Base-by-base conservation (phyloP, 768 basidiomycete species). In the Lactarius sp. region DNA sequence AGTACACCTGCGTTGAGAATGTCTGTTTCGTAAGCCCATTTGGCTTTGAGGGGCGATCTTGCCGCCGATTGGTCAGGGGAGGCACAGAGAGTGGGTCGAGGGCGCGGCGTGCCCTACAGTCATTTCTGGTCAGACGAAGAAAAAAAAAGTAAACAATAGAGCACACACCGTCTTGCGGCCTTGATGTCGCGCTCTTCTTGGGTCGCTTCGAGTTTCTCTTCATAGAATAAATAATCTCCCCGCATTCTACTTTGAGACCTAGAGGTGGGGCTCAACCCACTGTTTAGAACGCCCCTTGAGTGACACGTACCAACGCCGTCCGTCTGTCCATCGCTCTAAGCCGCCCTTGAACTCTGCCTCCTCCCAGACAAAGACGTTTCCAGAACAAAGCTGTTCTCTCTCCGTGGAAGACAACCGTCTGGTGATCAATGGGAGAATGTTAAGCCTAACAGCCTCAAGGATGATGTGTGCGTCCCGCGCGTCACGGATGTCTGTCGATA, bases 191-290 rank as follows among this genome's bases (percentile, higher is more conserved):
- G 83, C 71, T 90, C 89, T 70, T 89, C 90, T 64, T 86, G 84
- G 1, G 88, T 91, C 0, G 85, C 87, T 68, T 88, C 88, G 55
- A 89, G 85, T 70, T 90, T 90, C 72, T 90, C 88, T 70, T 90
- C 90, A 67, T 92, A 92, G 73, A 90, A 91, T 16, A 92, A 76
- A 70, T 89, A 91, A 71, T 88, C 89, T 22, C 85, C 88, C 31
- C 87, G 79, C 90, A 92, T 92, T 62, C 90, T 77, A 73, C 90
- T 91, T 71, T 91, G 90, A 1, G 90, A 91, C 88, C 89, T 90
- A 66, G 18, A 16, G 42, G 31, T 12, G 36, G 36, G 31, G 66
- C 7, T 66, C 55, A 64, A 63, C 14, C 56, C 12, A 49, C 13
- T 5, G 41, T 27, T 20, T 33, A 18, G 37, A 31, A 16, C 16